These are phyloP conservation scores for Dalbergia oliveri DNA, from an alignment of 306 rosid genomes.

Conservation along the genomic window DNA sequence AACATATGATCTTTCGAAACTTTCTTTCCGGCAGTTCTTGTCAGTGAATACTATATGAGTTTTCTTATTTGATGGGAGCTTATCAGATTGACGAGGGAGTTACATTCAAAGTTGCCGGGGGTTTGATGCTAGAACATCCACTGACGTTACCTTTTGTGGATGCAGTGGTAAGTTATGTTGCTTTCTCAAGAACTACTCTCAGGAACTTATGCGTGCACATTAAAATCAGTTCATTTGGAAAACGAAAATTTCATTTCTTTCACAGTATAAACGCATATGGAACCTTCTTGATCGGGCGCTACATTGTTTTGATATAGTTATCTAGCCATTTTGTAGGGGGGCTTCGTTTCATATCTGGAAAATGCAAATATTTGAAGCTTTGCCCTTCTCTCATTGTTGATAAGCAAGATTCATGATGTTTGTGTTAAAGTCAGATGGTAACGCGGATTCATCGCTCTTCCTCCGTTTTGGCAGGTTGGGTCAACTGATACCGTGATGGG, in stretches of 20 bases:
- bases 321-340: background rate
- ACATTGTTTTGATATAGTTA: background rate
- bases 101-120: constrained; percentile 84
- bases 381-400: constrained; percentile 6
- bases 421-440: background rate
- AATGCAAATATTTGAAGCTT: constrained; percentile 22
- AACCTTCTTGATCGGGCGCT: background rate
- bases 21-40: constrained; percentile 43
- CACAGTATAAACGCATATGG: background rate
- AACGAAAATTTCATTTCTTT: background rate
- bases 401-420: background rate
- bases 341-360: background rate
- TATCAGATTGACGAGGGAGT: constrained; percentile 81
- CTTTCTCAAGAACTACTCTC: constrained; percentile 14
- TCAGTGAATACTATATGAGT: constrained; percentile 54
- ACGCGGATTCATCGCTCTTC: constrained; percentile 27
- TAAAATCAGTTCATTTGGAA: background rate
- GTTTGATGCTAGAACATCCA: constrained; percentile 96
- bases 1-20: constrained; percentile 47
- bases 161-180: constrained; percentile 74
- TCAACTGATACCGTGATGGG: constrained; percentile 92
- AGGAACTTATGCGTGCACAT: constrained; percentile 27
- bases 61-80: constrained; percentile 61
- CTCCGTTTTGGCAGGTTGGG: constrained; percentile 69
- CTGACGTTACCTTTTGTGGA: constrained; percentile 83